Percentiles rank a stretch among this genome's conserved stretches.
phyloP scores from a whole-genome alignment of 331 rosid genomes.

The Arachis monticola region DNA sequence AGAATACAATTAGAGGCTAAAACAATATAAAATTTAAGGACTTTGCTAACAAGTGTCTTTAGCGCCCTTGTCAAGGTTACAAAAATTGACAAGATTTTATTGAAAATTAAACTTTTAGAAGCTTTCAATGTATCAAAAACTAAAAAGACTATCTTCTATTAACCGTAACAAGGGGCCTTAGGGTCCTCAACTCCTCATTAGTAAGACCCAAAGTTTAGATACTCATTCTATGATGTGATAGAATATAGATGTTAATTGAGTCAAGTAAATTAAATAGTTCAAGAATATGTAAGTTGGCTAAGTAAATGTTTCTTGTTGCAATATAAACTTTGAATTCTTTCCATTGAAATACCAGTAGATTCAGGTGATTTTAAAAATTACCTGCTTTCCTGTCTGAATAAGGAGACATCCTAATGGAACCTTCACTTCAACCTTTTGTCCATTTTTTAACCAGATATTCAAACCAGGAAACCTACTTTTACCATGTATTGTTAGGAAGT shows the following conservation, averaged over 20 bases:
- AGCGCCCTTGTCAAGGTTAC: no score
- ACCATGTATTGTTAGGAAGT: constrained; percentile 87
- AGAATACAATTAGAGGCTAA: constrained; percentile 2
- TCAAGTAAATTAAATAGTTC: not conserved
- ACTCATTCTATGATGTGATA: not conserved
- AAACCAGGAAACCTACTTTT: constrained; percentile 96
- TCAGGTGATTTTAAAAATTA: constrained; percentile 35
- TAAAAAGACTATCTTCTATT: no score
- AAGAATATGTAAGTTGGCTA: not conserved
- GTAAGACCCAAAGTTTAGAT: not conserved
- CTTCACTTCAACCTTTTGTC: constrained; percentile 85
- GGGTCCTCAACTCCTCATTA: not conserved
- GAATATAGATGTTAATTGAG: not conserved
- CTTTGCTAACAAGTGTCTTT: no score
- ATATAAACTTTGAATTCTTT: not conserved
- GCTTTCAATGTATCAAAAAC: no score
- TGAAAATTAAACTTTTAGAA: no score
- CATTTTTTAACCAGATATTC: constrained; percentile 90
- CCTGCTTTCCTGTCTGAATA: constrained; percentile 97
- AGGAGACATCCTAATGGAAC: constrained; percentile 95
- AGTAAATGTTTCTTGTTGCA: no score
- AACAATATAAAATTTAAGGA: not conserved
- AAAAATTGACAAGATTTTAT: no score
- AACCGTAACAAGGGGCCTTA: no score
- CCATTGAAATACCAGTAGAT: constrained; percentile 2